Evolutionary conservation across 2,329 filamentous ascomycete species (phyloP), one percentile per base, ranked within the genome.

Genomic region (Coniella vitis): DNA sequence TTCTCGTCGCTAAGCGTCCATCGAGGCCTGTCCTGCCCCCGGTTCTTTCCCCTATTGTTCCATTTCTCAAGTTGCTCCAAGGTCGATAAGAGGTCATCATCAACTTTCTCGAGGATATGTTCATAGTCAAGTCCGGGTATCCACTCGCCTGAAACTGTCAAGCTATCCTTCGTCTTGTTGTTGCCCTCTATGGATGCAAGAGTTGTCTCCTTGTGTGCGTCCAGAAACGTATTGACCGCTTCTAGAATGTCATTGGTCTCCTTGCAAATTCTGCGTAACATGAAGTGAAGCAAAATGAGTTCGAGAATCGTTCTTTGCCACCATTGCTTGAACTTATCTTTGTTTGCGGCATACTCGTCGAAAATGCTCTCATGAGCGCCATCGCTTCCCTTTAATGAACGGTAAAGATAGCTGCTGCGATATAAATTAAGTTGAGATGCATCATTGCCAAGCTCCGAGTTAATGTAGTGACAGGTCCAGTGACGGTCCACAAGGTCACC

Each of bases 1-100:
- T 35, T 39, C 45, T 47, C 45, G 37, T 47, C 45, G 7, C 40
- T 47, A 8, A 35, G 20, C 8, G 45, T 47, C 45, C 45, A 47
- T 2, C 45, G 36, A 4, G 45, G 45, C 19, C 19, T 40, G 17
- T 47, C 25, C 17, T 25, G n/a, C 3, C 45, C 45, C 2, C 16
- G 45, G 12, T 22, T n/a, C 13, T 22, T 22, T n/a, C 4, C 36
- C 13, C 37, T 47, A 14, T 40, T 19, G 14, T 40, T 14, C 45
- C 45, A 40, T 17, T 25, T 19, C 7, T 47, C 20, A 3, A 47
- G 25, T 0, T 2, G 34, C 3, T 47, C 45, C 5, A 47, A 16
- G 3, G 25, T 40, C 29, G 45, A 47, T 22, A 19, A 34, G 4
- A 47, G 17, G 9, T 47, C 45, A 3, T 34, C 16, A 9, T n/a